Base-by-base conservation (phyloP, 2,329 filamentous ascomycete genomes). In the Trichoderma guizhouense region DNA sequence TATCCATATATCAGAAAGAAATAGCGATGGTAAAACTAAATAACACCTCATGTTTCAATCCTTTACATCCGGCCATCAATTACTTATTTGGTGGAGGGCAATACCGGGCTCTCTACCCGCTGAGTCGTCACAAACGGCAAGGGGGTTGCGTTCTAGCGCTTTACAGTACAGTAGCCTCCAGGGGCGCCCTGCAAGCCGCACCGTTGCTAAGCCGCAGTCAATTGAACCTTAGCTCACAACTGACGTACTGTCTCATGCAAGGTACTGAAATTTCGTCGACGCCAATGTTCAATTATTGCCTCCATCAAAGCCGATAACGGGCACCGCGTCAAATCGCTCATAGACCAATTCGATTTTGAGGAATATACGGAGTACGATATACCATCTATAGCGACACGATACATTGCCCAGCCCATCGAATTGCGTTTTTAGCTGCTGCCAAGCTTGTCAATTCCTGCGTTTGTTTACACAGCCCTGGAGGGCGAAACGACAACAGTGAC, bases 261-360 rank as follows among this genome's bases (percentile, higher is more conserved):
- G 43, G 43, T 51, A 51, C 43, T n/a, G 43, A 51, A 51, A 51
- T 21, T 51, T 51, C 43, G 43, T 51, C 43, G 43, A n/a, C 43
- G 43, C 43, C 43, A 6, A 11, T 8, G 7, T 8, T 51, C 43
- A 51, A n/a, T 51, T 51, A 51, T 66, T 55, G 63, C 39, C 62
- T 53, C 62, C 28, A n/a, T 57, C 63, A 28, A 32, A 39, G 36
- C 62, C 43, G 62, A 53, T 15, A 32, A 18, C n/a, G 28, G 43
- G 62, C 18, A 24, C 26, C 30, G 7, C 51, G 34, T 58, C 64
- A 58, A 67, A 67, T 67, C 64, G 64, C 64, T 67, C 64, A 67
- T 36, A 26, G 51, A 24, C 34, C 34, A 43, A 39, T 30, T 58
- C 32, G 21, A n/a, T 9, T 21, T 21, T 28, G 1, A 53, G 47